Evolutionary conservation across 495 filamentous ascomycete genomes (phyloP), one percentile per base, ranked within the genome.

Genomic region (Tuber borchii): DNA sequence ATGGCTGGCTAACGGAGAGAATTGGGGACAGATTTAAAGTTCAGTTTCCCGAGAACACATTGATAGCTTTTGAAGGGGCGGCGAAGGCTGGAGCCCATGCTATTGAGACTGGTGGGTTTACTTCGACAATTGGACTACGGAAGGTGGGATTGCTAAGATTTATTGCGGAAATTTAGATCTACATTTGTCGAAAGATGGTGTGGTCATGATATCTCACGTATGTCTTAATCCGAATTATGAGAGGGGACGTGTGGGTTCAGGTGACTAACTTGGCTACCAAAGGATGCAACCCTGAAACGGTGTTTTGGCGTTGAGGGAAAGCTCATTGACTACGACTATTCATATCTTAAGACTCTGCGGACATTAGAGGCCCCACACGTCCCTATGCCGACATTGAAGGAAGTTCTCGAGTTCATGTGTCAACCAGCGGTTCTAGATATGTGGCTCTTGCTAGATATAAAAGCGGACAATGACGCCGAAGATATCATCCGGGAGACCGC

Each of bases 371-470:
- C 88, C 61, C 93, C 93, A 2, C 88, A 89, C 75, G 87, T 91
- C 78, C 86, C 87, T 0, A 92, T 97, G 88, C 89, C 93, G 2
- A 86, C 91, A 2, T 84, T 98, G 26, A 72, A 82, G n/a, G 95
- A 97, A 77, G 84, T 97, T 61, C 85, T 97, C 2, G 85, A 88
- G 68, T 95, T 90, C 74, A 82, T 98, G 46, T 86, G 88, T 22
- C 81, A 87, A 44, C 90, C 90, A 22, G 88, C 84, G 1, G 73
- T 86, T 16, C 89, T 92, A 78, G 80, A 90, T 61, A 85, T 93
- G 7, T 97, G 95, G 94, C 71, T 94, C 4, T 83, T 98, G 68
- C 86, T 98, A 0, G 95, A 98, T 82, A 92, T 98, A 80, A 98
- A 98, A 84, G 90, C 93, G 19, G 87, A 91, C 81, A 91, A 96